Base-by-base conservation (phyloP, 2,329 filamentous ascomycete genomes). In the Microcyclosporella mali region DNA sequence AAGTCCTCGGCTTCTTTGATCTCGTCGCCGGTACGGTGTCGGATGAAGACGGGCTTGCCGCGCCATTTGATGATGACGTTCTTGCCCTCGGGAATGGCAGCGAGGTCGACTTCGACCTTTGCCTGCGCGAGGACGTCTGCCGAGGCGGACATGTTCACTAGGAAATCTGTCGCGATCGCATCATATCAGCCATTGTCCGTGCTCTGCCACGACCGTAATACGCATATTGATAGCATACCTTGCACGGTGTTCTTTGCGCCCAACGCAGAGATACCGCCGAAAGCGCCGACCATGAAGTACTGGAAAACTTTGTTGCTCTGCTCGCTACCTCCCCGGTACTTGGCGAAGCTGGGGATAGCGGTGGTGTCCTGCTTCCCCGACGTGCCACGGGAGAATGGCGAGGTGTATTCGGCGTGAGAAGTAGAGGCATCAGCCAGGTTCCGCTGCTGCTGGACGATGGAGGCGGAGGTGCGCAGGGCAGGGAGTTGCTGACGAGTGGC, bases 11-110 rank as follows among this genome's bases (percentile, higher is more conserved):
- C 92, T 72, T 95, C 86, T 64, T 88, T 81, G 74, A 98, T 97
- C 76, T 98, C 92, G 63, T 78, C 76, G 62, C 81, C 72, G 60
- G 92, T 98, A 66, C 92, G 88, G 84, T 98, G 92, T 70, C 92
- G 89, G 81, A 98, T 88, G 78, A 98, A 98, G 69, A 98, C 88
- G 70, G 92, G 92, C 85, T 98, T 98, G 70, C 92, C 92, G 78
- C 92, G 86, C 92, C 92, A 98, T 78, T 98, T 98, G 79, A 98
- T 94, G 70, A 98, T 94, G 68, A 98, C 92, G 76, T 98, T 98
- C 85, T 97, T 98, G 79, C 92, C 92, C 78, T 97, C 90, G 52
- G 92, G 92, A 62, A 98, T 97, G 54, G 87, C 70, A 62, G 76
- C 77, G 57, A 98, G 84, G 70, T 95, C 88, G 60, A 98, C 85